Base-by-base conservation (phyloP, 768 basidiomycete species). In the Boletus tylopilopsis region DNA sequence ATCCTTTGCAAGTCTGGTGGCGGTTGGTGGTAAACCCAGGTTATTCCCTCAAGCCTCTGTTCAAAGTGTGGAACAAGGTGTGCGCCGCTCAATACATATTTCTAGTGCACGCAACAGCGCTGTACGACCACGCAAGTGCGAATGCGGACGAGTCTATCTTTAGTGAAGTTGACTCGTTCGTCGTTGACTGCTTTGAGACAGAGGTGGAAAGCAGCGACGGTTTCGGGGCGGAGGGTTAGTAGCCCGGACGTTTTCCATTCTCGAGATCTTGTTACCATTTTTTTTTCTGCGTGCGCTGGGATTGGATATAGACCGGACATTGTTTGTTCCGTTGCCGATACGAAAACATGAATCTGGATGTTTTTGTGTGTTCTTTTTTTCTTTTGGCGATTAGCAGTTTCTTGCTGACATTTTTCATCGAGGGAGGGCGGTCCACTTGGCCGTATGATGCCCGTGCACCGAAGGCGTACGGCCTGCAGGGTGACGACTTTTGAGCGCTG, bases 121-220 rank as follows among this genome's bases (percentile, higher is more conserved):
- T 93, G 0, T 98, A 90, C 64, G 68, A 85, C 0, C 97, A 97
- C 62, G 69, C 74, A 5, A 84, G 82, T 22, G 67, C 67, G 36
- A 85, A 80, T 51, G 60, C 80, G 15, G 94, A 97, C 57, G 94
- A 97, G 64, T 74, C 94, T n/a, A 75, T 89, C 1, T 90, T 97
- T 64, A 70, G 70, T 6, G 92, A 92, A 69, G 93, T 89, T 50
- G 90, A 95, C 49, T 64, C 70, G 29, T 70, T 97, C 33, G 74
- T 75, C 8, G 82, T 99, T 54, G 96, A 99, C 63, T 79, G 70
- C 40, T 78, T 78, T 46, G 96, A 97, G 57, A 76, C 73, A 44
- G 89, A 90, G 96, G 96, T 98, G 91, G 91, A 97, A 94, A 73
- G 87, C 86, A 33, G 94, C 61, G 82, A 79, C 41, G 95, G 95